Base-by-base conservation (phyloP, 129 eudicot genomes). In the Tanacetum coccineum region DNA sequence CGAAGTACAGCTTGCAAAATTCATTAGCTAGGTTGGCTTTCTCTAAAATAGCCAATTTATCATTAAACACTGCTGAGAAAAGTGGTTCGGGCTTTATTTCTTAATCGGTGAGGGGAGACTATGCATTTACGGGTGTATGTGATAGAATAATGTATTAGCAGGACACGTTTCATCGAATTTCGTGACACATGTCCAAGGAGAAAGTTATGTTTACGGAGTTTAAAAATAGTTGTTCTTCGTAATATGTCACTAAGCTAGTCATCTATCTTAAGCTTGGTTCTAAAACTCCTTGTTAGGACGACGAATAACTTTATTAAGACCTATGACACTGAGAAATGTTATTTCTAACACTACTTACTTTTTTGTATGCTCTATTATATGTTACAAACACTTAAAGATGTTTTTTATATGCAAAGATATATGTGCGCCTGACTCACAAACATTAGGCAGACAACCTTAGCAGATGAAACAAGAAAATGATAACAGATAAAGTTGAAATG, bases 1-100 rank as follows among this genome's bases (percentile, higher is more conserved):
- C 51, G 19, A n/a, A 70, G 69, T 68, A 74, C 84, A 80, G 80
- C 84, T 80, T 21, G 84, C 77, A 55, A 46, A 17, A 62, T 30
- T 49, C 75, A 67, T 61, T 73, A 78, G 60, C 78, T 28, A 61
- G 58, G 62, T 60, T 51, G 66, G 59, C 44, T 40, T 68, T 52
- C 80, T 61, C 80, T 10, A 60, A n/a, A 76, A 75, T 49, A 61
- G 54, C 58, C 59, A 52, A 40, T 22, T 9, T 64, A 54, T 61
- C 74, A 75, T 76, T 76, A 76, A 76, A 68, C 80, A 60, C 61
- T 59, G 55, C 59, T 28, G 64, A 12, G 45, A 60, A 68, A 61
- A 50, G 17, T 32, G 61, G 80, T 76, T 68, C 60, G 66, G 39
- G 15, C 59, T 68, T 68, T 69, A 68, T 32, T 75, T 68, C 5